Conservation (phyloP, 495 filamentous ascomycete species). For the Mycothermus thermophilus region DNA sequence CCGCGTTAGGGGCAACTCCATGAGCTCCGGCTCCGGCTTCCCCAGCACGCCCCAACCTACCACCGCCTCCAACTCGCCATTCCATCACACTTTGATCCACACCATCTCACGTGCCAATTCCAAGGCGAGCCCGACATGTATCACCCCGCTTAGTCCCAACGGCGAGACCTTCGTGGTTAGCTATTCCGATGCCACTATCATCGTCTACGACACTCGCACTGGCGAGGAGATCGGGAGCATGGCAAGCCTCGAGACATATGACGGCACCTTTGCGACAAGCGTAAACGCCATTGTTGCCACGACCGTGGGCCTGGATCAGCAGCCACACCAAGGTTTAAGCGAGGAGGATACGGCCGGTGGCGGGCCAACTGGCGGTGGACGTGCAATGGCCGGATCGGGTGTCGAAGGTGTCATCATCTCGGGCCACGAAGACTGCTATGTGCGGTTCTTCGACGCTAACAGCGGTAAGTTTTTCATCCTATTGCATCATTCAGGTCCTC, state of each 20-base stretch:
- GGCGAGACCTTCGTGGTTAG: constrained; percentile 90
- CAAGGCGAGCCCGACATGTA: constrained; percentile 72
- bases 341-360: constrained; percentile 41
- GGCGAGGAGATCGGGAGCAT: constrained; percentile 86
- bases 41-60: constrained; percentile 82
- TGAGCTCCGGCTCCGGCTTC: constrained; percentile 81
- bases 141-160: constrained; percentile 68
- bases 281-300: constrained; percentile 90
- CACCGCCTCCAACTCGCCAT: constrained; percentile 48
- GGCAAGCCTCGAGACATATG: constrained; percentile 85
- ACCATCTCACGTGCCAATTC: constrained; percentile 60
- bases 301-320: constrained; percentile 57
- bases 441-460: constrained; percentile 95
- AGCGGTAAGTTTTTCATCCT: constrained; percentile 69
- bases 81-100: constrained; percentile 58
- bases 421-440: constrained; percentile 88
- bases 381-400: constrained; percentile 43
- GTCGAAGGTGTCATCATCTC: constrained; percentile 87
- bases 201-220: constrained; percentile 81
- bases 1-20: constrained; percentile 73
- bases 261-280: constrained; percentile 66
- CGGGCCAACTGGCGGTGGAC: constrained; percentile 66
- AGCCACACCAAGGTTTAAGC: constrained; percentile 36
- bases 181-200: constrained; percentile 75
- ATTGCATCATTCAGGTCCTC: no score